Evolutionary conservation across 1,139 yeast genomes (phyloP), one percentile per base, ranked within the genome.

Genomic region (Petasospora fabianii): DNA sequence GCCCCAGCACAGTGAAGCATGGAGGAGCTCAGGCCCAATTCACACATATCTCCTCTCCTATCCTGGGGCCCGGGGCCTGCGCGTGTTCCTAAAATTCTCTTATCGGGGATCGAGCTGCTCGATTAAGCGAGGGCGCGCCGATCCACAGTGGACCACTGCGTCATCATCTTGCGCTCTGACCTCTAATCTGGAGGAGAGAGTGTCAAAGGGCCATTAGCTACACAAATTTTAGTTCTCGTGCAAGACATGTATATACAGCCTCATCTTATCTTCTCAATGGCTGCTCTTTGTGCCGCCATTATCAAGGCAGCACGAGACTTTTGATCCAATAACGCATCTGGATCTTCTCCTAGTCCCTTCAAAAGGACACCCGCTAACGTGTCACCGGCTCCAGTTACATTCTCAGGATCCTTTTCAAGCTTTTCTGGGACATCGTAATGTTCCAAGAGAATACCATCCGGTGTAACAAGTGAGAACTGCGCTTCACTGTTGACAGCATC

Each of bases 321-420:
- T 5, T 35, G 17, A 5, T 29, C 19, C n/a, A 27, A 21, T 16
- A 44, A 30, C 7, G 21, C 30, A 7, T 21, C 37, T 2, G 30
- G 31, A 29, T 44, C 27, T 2, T 27, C 17, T 5, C 38, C 31
- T 2, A 50, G 29, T n/a, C 27, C 43, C 7, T 32, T 30, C 19
- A 53, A 24, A 7, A 53, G 28, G 6, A 37, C 71, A 1, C 88
- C 88, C 20, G 73, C 67, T 32, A 85, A 67, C 0, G 90, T 73
- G 57, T 85, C 94, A 4, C 87, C 87, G 0, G 88, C 84, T 1
- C 94, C 87, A 3, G 84, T 76, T 18, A 83, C 85, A 46, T 74
- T 77, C 9, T 22, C 10, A 5, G 59, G 58, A 5, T 77, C 67
- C 0, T 53, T 44, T 9, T 65, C 49, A 5, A 58, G 44, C 8